Conservation (phyloP, 148 eudicot species). For the Cornus kousa region DNA sequence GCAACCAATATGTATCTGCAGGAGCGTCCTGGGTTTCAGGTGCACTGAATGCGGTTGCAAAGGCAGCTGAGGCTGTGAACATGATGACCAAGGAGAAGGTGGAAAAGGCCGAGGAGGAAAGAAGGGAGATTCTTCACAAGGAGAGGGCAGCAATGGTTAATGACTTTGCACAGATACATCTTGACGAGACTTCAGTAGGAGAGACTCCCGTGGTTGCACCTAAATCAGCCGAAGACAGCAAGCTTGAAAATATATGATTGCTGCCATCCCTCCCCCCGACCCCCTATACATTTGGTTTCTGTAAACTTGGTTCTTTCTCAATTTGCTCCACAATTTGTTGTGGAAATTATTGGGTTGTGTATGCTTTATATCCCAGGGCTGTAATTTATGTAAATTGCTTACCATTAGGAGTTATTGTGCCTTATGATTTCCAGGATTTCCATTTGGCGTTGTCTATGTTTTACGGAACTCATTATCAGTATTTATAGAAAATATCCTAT, state of each 20-base stretch:
- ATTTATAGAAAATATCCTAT: too few species aligned
- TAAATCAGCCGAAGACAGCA: neutral
- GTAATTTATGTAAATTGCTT: neutral
- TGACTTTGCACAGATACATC: neutral
- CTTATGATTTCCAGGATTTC: neutral
- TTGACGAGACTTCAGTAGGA: slow-evolving; percentile 5
- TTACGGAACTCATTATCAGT: neutral
- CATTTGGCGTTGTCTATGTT: neutral
- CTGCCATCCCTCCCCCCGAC: neutral
- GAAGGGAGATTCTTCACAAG: slow-evolving; percentile 22
- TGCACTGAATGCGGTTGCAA: slow-evolving; percentile 34
- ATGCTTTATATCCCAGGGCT: neutral
- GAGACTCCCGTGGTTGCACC: slow-evolving; percentile 9
- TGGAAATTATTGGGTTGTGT: neutral
- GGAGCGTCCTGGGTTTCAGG: slow-evolving; percentile 46
- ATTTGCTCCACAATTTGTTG: neutral
- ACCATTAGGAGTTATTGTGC: neutral
- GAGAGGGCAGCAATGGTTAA: slow-evolving; percentile 13
- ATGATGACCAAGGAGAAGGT: slow-evolving; percentile 50
- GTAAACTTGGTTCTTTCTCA: neutral
- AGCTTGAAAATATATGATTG: neutral
- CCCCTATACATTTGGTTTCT: neutral
- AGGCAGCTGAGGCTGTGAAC: slow-evolving; percentile 46
- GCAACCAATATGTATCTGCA: slow-evolving; percentile 24
- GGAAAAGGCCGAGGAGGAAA: slow-evolving; percentile 44